Conservation (phyloP, 768 basidiomycete species). For the Tephrocybe sp. region DNA sequence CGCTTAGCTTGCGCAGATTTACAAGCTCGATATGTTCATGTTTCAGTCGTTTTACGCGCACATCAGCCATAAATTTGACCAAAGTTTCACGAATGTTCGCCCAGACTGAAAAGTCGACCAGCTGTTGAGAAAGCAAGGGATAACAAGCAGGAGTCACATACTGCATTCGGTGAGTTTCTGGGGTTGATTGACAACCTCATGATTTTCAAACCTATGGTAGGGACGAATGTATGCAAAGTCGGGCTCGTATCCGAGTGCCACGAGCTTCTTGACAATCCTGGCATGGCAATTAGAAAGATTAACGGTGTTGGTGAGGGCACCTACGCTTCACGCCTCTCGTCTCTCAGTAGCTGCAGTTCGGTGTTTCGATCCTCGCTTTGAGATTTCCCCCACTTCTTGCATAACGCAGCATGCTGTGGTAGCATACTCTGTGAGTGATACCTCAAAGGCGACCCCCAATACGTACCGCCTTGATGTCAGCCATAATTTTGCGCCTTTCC, state of each 20-base stretch:
- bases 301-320: constrained; percentile 16
- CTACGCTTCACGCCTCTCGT: constrained; percentile 45
- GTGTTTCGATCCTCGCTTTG: constrained; percentile 37
- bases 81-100: constrained; percentile 44
- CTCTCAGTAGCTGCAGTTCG: constrained; percentile 43
- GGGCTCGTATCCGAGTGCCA: constrained; percentile 48
- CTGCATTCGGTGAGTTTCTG: constrained; percentile 51
- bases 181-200: constrained; percentile 47
- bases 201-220: constrained; percentile 39
- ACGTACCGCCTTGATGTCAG: constrained; percentile 31
- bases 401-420: constrained; percentile 38
- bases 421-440: neutral
- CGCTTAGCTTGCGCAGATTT: constrained; percentile 39
- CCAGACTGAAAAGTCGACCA: constrained; percentile 41
- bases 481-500: constrained; percentile 31
- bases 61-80: constrained; percentile 45
- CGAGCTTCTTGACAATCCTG: constrained; percentile 47
- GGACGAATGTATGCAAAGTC: constrained; percentile 41
- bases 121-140: neutral
- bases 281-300: neutral
- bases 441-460: neutral
- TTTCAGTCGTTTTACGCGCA: constrained; percentile 42
- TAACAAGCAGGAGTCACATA: constrained; percentile 27
- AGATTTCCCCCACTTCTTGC: constrained; percentile 39
- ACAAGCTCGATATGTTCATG: constrained; percentile 42